phyloP scores from a whole-genome alignment of 2,329 filamentous ascomycete genomes.

The Alternaria sp. region DNA sequence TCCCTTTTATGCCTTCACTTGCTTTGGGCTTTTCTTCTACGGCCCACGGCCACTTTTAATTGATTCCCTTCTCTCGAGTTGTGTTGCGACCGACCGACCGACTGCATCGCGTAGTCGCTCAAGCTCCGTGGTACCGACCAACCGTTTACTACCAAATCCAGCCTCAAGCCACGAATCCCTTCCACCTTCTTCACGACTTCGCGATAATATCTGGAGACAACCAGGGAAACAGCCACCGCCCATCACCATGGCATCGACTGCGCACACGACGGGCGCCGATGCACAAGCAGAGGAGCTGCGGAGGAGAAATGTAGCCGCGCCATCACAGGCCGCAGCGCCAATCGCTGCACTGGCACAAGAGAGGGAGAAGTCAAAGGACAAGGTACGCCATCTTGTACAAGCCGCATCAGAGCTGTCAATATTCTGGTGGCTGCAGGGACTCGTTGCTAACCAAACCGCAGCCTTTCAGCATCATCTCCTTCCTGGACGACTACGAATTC shows the following conservation, averaged over 20 bases:
- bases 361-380: constrained; percentile 58
- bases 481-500: constrained; percentile 69
- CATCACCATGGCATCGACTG: constrained; percentile 41
- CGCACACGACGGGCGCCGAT: constrained; percentile 52
- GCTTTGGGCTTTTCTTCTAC: constrained; percentile 18
- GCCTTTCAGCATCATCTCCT: constrained; percentile 65
- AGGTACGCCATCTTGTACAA: constrained; percentile 45
- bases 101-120: constrained; percentile 12
- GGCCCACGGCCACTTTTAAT: constrained; percentile 25
- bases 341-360: constrained; percentile 44
- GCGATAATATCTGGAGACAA: constrained; percentile 1
- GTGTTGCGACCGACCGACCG: neutral
- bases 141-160: constrained; percentile 22
- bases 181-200: constrained; percentile 11
- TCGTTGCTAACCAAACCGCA: constrained; percentile 32
- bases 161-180: constrained; percentile 25
- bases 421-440: constrained; percentile 4
- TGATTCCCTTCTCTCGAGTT: constrained; percentile 12
- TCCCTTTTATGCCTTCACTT: constrained; percentile 22
- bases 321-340: constrained; percentile 31
- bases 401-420: constrained; percentile 11
- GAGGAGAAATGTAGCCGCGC: constrained; percentile 54
- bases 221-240: neutral
- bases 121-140: constrained; percentile 23
- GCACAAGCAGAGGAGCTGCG: constrained; percentile 54